Conservation (phyloP, 345 rosid genomes). For the Schrenkiella parvula region DNA sequence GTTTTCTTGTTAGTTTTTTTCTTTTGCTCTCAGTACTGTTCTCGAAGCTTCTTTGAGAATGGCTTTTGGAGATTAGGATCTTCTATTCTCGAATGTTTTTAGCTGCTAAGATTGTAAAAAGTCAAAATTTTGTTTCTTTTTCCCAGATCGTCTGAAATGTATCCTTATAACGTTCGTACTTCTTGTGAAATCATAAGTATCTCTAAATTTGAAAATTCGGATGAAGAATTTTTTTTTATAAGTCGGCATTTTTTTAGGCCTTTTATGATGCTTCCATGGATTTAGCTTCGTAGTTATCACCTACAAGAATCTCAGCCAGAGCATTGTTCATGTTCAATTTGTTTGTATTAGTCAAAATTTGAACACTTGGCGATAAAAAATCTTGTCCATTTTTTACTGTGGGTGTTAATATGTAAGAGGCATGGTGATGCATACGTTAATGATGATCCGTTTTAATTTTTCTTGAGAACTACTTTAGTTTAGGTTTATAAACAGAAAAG, state of each 20-base stretch:
- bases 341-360: background rate
- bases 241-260: background rate
- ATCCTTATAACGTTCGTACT: background rate
- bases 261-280: background rate
- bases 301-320: background rate
- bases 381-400: background rate
- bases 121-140: background rate
- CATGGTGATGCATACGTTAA: too few relatives aligned
- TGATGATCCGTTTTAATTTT: background rate
- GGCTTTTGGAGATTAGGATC: background rate
- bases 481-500: background rate
- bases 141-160: background rate
- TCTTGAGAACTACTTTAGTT: background rate
- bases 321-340: background rate
- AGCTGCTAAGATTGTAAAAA: background rate
- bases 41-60: slow-evolving; percentile 7
- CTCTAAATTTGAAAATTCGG: background rate
- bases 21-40: background rate
- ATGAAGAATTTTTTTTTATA: background rate
- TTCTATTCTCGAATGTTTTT: background rate
- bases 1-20: background rate
- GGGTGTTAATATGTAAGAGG: too few relatives aligned
- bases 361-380: background rate
- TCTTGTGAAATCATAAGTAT: background rate
- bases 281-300: background rate